Percentiles rank a stretch among this genome's conserved stretches.
phyloP scores from a whole-genome alignment of 139 green algal genomes.

The Chlorella sp. region DNA sequence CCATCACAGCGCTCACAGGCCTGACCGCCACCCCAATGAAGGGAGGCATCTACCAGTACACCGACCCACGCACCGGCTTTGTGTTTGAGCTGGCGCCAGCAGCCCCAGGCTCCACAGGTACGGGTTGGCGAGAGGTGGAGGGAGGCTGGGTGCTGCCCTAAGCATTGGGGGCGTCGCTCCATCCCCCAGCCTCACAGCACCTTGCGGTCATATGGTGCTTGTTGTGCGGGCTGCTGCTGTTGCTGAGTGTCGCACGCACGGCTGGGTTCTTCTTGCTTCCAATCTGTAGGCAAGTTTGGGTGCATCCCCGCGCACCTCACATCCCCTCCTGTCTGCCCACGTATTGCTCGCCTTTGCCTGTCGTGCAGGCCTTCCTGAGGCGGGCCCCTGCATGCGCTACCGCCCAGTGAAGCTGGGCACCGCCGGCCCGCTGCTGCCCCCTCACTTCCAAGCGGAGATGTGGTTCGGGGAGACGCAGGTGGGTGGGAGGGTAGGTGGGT shows the following conservation, averaged over 20 bases:
- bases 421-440: conserved; percentile 1
- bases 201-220: too few relatives aligned
- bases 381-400: conserved; percentile 10
- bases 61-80: conserved; percentile 29
- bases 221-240: too few relatives aligned
- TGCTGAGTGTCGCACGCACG: too few relatives aligned
- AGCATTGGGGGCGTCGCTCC: background rate
- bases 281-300: too few relatives aligned
- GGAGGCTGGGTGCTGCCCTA: background rate
- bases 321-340: background rate
- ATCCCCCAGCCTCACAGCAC: too few relatives aligned
- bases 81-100: conserved; percentile 46
- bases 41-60: conserved; percentile 43
- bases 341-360: background rate
- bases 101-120: conserved; percentile 20
- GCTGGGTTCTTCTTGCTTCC: background rate
- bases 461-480: conserved; percentile 7
- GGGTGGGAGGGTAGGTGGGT: background rate
- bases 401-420: background rate
- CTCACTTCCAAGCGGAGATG: background rate
- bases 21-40: conserved; percentile 33
- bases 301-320: too few relatives aligned
- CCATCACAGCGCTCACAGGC: conserved; percentile 45
- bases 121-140: background rate
- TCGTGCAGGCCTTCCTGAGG: background rate